Percentiles rank a stretch among this genome's conserved stretches.
Evolutionary conservation across 495 filamentous ascomycete genomes (phyloP).

Genomic region (Lophiostoma macrostomum): DNA sequence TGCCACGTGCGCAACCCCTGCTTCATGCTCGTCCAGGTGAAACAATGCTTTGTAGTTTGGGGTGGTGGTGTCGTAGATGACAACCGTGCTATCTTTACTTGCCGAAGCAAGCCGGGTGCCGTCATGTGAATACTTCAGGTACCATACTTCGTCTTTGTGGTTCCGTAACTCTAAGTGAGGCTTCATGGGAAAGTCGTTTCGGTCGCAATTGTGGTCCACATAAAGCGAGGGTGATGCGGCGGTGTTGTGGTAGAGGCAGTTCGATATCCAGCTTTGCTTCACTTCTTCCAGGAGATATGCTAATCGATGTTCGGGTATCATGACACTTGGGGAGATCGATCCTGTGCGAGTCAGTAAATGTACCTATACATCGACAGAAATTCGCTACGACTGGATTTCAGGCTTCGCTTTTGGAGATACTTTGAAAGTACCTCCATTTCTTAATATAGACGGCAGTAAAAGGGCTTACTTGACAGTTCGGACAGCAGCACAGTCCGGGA

Average conservation of each 20-base stretch:
- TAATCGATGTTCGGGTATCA: constrained; percentile 95
- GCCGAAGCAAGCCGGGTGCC: constrained; percentile 80
- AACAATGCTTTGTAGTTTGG: constrained; percentile 66
- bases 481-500: constrained; percentile 76
- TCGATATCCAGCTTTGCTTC: constrained; percentile 74
- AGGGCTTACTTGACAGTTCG: constrained; percentile 74
- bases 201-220: constrained; percentile 80
- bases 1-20: constrained; percentile 67
- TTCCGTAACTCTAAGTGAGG: constrained; percentile 64
- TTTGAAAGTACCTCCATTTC: no score
- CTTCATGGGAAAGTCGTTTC: constrained; percentile 70
- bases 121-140: constrained; percentile 84
- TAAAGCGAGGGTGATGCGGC: constrained; percentile 79
- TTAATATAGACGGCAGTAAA: neutral
- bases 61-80: constrained; percentile 78
- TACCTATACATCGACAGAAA: no score
- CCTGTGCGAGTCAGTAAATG: constrained; percentile 48
- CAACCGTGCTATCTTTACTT: constrained; percentile 66
- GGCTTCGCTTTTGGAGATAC: no score
- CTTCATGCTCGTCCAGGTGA: constrained; percentile 60
- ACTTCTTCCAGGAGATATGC: constrained; percentile 77
- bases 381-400: no score
- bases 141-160: constrained; percentile 86
- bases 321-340: constrained; percentile 93
- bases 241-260: constrained; percentile 87